These are phyloP conservation scores for Tylopilus intermedius DNA, from an alignment of 768 basidiomycete species.

Conservation along the genomic window DNA sequence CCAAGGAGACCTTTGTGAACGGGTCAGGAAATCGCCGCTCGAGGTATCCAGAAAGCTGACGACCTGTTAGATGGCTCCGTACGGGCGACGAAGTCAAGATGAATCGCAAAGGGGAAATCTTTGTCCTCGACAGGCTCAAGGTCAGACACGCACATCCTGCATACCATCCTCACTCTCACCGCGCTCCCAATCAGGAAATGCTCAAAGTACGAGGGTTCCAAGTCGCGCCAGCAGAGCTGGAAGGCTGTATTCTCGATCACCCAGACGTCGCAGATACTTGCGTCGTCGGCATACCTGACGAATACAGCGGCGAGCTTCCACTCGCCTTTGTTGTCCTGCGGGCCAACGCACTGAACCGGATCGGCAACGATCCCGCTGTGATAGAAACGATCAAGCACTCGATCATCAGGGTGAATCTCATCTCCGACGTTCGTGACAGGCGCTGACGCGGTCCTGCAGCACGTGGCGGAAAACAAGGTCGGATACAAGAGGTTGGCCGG, in stretches of 20 bases:
- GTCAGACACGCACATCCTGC: conserved; percentile 27
- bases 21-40: conserved; percentile 23
- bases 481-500: conserved; percentile 58
- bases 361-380: conserved; percentile 28
- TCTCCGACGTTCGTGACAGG: neutral
- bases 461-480: conserved; percentile 54
- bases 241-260: conserved; percentile 59
- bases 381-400: conserved; percentile 33
- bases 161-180: neutral
- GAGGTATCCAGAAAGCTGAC: neutral
- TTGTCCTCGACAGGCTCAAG: conserved; percentile 71
- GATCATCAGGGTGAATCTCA: conserved; percentile 49
- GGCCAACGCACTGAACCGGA: conserved; percentile 34
- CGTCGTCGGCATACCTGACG: conserved; percentile 64
- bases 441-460: conserved; percentile 30
- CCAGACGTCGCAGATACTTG: conserved; percentile 58
- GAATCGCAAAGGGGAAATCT: conserved; percentile 57
- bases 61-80: conserved; percentile 48
- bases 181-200: conserved; percentile 46
- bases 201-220: conserved; percentile 58
- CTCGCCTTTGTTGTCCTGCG: conserved; percentile 62
- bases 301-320: conserved; percentile 73
- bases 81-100: conserved; percentile 70
- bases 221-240: conserved; percentile 64
- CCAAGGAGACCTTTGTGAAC: conserved; percentile 58